Conservation (phyloP, 116 monocot genomes). For the Zostera marina region DNA sequence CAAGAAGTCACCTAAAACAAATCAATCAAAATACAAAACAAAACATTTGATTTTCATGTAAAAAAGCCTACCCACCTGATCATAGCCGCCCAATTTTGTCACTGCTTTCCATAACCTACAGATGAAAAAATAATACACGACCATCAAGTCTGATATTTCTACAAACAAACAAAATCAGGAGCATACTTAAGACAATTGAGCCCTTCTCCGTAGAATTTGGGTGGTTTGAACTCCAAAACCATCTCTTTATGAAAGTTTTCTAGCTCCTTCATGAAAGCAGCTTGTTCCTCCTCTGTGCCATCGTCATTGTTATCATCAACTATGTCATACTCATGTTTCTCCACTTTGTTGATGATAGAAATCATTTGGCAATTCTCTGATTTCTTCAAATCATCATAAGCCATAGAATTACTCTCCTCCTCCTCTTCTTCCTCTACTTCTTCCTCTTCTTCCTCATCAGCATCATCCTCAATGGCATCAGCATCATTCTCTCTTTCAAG, state of each 20-base stretch:
- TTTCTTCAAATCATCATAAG: neutral
- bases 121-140: neutral
- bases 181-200: conserved; percentile 92
- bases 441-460: neutral
- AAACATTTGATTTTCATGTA: no score
- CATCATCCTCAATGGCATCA: neutral
- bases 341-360: neutral
- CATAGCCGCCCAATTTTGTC: conserved; percentile 81
- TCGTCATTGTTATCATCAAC: conserved; percentile 16
- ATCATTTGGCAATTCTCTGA: neutral
- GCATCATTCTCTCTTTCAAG: neutral
- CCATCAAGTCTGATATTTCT: no score
- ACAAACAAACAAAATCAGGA: neutral
- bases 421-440: neutral
- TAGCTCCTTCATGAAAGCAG: conserved; percentile 82
- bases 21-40: neutral
- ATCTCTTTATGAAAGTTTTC: conserved; percentile 70
- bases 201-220: conserved; percentile 84
- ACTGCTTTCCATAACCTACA: conserved; percentile 81
- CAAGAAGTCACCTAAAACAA: conserved; percentile 57
- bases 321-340: conserved; percentile 1
- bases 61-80: conserved; percentile 27
- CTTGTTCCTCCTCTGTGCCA: conserved; percentile 70
- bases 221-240: conserved; percentile 84
- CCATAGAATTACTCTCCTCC: neutral